Conservation (phyloP, 306 rosid species). For the Dalbergia cochinchinensis region DNA sequence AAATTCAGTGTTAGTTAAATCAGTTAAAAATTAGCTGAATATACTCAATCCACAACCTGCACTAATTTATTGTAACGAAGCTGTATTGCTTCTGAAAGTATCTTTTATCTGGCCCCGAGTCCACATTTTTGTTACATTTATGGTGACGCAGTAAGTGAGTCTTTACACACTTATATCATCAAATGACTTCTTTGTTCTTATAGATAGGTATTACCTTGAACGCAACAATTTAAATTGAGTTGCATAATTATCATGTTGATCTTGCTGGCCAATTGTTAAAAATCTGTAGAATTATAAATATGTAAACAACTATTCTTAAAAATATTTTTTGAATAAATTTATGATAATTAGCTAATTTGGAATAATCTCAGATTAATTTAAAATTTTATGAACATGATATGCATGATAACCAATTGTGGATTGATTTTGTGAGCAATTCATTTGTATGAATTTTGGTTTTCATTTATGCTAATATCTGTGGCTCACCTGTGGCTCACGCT, state of each 20-base stretch:
- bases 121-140: too few species aligned
- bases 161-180: conserved; percentile 8
- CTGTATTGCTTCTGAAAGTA: too few species aligned
- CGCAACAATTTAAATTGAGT: background rate
- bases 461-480: background rate
- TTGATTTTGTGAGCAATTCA: background rate
- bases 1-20: background rate
- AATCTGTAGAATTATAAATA: background rate
- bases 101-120: too few species aligned
- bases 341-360: background rate
- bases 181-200: background rate
- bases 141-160: background rate
- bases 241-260: background rate
- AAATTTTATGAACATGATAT: background rate
- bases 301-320: background rate
- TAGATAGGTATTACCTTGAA: background rate
- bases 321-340: background rate
- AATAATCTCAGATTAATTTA: background rate
- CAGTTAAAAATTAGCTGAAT: background rate
- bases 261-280: background rate
- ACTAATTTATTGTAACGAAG: background rate
- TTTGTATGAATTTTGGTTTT: background rate
- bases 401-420: background rate
- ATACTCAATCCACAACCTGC: background rate
- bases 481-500: background rate